A percentile compares a stretch with the other conserved stretches of the same genome.
These are phyloP conservation scores for Boletales sp. DNA, from an alignment of 768 basidiomycete genomes.

Conservation along the genomic window DNA sequence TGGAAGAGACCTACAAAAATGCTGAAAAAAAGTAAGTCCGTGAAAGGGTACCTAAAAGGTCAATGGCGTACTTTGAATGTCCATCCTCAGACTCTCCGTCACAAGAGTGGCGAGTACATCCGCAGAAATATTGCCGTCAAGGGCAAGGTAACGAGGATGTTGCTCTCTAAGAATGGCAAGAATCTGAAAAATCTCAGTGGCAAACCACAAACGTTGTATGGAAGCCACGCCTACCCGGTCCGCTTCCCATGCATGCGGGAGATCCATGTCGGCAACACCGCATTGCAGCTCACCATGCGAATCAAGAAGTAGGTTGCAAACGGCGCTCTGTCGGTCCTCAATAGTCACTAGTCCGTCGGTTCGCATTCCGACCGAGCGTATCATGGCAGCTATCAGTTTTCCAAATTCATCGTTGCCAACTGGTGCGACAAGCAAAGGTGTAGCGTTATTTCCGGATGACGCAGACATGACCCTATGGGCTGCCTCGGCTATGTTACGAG, in stretches of 20 bases:
- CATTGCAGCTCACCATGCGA: slow-evolving; percentile 62
- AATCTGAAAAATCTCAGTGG: slow-evolving; percentile 38
- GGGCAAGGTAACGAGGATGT: slow-evolving; percentile 55
- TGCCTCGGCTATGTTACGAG: slow-evolving; percentile 92
- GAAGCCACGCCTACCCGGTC: slow-evolving; percentile 36
- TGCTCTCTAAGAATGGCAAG: slow-evolving; percentile 45
- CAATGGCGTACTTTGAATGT: slow-evolving; percentile 50
- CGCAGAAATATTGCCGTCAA: slow-evolving; percentile 74
- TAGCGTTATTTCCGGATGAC: slow-evolving; percentile 22
- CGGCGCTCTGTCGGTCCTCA: slow-evolving; percentile 54
- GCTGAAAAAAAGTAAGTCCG: slow-evolving; percentile 38
- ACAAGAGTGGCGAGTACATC: slow-evolving; percentile 51
- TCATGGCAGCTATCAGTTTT: slow-evolving; percentile 55
- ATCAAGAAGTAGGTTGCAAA: slow-evolving; percentile 86
- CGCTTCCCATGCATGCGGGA: slow-evolving; percentile 48
- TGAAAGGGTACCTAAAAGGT: background rate
- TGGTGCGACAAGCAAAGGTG: slow-evolving; percentile 67
- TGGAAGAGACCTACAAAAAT: slow-evolving; percentile 59
- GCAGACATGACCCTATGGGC: slow-evolving; percentile 58
- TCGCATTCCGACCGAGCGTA: slow-evolving; percentile 65
- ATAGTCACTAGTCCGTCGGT: slow-evolving; percentile 67
- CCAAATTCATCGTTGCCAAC: slow-evolving; percentile 80
- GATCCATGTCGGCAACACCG: slow-evolving; percentile 93
- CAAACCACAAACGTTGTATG: background rate
- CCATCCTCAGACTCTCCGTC: slow-evolving; percentile 42